These are phyloP conservation scores for Choanephora cucurbitarum DNA, from an alignment of 371 early-diverging fungal genomes.

Conservation along the genomic window DNA sequence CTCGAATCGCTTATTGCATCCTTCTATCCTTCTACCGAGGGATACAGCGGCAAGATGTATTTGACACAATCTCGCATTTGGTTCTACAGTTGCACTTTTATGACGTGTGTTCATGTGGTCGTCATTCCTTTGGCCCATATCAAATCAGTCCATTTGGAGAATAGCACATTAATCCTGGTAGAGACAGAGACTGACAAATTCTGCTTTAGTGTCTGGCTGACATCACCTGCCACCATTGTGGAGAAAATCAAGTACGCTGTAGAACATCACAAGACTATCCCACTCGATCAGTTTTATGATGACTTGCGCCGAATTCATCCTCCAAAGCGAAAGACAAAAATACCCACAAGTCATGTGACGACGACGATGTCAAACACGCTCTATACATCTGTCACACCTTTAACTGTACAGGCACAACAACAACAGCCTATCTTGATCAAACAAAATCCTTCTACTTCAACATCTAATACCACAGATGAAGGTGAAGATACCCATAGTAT, in stretches of 20 bases:
- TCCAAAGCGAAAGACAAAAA: slow-evolving; percentile 15
- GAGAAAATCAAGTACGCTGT: slow-evolving; percentile 34
- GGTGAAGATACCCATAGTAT: slow-evolving; percentile 1
- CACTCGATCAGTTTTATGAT: slow-evolving; percentile 33
- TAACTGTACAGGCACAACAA: slow-evolving; percentile 42
- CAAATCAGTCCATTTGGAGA: slow-evolving; percentile 22
- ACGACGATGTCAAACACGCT: slow-evolving; percentile 26
- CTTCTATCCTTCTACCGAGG: slow-evolving; percentile 1
- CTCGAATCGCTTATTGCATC: slow-evolving; percentile 1
- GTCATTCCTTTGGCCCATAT: slow-evolving; percentile 39
- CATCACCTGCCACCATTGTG: slow-evolving; percentile 28
- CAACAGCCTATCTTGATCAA: background rate
- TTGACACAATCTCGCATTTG: slow-evolving; percentile 38
- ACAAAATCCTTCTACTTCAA: slow-evolving; percentile 3
- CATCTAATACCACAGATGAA: slow-evolving; percentile 3
- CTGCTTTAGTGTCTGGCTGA: slow-evolving; percentile 42
- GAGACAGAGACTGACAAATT: slow-evolving; percentile 18
- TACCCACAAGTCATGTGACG: slow-evolving; percentile 37
- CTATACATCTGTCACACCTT: slow-evolving; percentile 35
- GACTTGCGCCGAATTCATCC: slow-evolving; percentile 20
- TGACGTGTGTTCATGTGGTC: slow-evolving; percentile 11
- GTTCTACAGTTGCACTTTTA: slow-evolving; percentile 31
- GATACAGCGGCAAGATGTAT: slow-evolving; percentile 35
- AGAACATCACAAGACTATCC: slow-evolving; percentile 20
- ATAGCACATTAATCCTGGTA: slow-evolving; percentile 25